A percentile compares a stretch with the other conserved stretches of the same genome.
Conservation (phyloP, 192 early-diverging fungal genomes). For the Linnemannia exigua region DNA sequence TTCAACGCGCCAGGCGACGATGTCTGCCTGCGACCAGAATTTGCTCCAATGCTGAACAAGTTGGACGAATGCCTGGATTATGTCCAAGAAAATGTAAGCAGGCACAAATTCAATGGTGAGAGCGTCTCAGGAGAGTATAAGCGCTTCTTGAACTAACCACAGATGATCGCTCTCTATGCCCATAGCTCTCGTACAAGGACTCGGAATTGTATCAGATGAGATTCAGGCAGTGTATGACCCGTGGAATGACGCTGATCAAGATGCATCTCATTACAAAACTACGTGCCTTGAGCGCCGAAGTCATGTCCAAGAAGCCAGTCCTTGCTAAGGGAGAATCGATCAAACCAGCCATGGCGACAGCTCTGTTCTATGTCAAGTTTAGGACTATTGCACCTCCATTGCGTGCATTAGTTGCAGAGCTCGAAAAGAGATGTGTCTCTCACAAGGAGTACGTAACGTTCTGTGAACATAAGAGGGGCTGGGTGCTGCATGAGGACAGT, state of each 20-base stretch:
- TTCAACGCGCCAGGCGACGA: constrained; percentile 88
- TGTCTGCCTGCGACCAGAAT: constrained; percentile 83
- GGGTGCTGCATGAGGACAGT: too few relatives aligned
- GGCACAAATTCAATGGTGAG: neutral
- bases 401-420: constrained; percentile 75
- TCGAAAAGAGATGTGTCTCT: constrained; percentile 77
- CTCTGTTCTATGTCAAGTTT: constrained; percentile 87
- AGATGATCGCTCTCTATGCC: neutral
- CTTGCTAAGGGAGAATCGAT: constrained; percentile 46
- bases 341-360: constrained; percentile 51
- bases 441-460: constrained; percentile 85
- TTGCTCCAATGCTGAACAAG: constrained; percentile 82
- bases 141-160: neutral
- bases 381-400: constrained; percentile 73
- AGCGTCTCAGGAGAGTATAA: neutral
- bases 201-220: constrained; percentile 94
- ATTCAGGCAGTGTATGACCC: constrained; percentile 95
- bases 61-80: constrained; percentile 87
- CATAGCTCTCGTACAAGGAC: constrained; percentile 82
- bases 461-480: too few relatives aligned
- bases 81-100: constrained; percentile 76
- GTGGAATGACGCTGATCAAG: constrained; percentile 94
- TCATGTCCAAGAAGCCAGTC: constrained; percentile 69
- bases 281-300: constrained; percentile 73
- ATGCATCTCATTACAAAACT: constrained; percentile 84